Evolutionary conservation across 371 early-diverging fungal species (phyloP).

Genomic region (Mortierella sp.): DNA sequence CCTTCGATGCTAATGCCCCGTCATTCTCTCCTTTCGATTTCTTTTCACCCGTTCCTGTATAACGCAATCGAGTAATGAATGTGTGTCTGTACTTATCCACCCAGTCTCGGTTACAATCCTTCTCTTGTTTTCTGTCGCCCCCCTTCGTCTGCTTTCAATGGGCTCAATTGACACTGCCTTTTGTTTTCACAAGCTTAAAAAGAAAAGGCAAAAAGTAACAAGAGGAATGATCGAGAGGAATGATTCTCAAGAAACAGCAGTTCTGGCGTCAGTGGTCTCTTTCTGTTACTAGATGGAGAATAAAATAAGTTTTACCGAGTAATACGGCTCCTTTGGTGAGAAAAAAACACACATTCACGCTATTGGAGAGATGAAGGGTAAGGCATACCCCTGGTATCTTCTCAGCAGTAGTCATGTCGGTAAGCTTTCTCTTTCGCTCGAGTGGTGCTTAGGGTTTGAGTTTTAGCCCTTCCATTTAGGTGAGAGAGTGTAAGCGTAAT

Average conservation of each 20-base stretch:
- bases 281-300: not conserved
- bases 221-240: not conserved
- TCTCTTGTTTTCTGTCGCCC: not conserved
- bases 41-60: not conserved
- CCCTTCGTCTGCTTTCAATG: not conserved
- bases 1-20: slow-evolving; percentile 1
- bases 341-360: not conserved
- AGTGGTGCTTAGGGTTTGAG: too few species aligned
- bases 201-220: not conserved
- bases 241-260: not conserved
- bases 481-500: not conserved
- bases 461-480: too few species aligned
- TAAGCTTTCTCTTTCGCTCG: too few species aligned
- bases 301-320: not conserved
- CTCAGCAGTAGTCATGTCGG: too few species aligned
- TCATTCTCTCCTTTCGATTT: not conserved
- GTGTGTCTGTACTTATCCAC: not conserved
- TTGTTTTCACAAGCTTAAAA: not conserved
- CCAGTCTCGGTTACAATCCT: too few species aligned
- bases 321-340: not conserved
- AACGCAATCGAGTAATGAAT: too few species aligned
- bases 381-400: too few species aligned
- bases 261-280: not conserved
- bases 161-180: not conserved
- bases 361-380: not conserved